Percentiles rank a stretch among this genome's conserved stretches.
Conservation (phyloP, 257 asterid genomes). For the Striga asiatica region DNA sequence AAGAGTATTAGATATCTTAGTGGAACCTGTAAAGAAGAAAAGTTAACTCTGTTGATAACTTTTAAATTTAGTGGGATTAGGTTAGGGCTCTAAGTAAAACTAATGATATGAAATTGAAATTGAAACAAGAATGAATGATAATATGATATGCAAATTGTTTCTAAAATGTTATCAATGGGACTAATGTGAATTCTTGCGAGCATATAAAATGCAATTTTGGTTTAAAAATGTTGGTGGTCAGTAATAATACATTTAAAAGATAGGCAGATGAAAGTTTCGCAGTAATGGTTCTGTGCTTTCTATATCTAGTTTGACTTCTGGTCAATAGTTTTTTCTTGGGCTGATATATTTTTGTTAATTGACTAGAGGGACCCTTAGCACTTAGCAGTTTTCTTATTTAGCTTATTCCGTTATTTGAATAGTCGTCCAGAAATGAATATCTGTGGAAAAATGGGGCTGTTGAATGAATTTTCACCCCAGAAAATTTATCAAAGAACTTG, state of each 20-base stretch:
- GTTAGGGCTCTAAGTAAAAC: background rate
- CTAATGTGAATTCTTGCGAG: background rate
- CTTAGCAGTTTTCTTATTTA: too few species aligned
- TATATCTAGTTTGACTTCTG: background rate
- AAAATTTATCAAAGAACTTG: too few species aligned
- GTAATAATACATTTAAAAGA: background rate
- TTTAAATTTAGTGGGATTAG: background rate
- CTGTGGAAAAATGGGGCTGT: too few species aligned
- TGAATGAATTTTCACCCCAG: too few species aligned
- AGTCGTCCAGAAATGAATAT: too few species aligned
- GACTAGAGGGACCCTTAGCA: too few species aligned
- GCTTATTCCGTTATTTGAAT: too few species aligned
- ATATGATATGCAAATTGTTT: too few species aligned
- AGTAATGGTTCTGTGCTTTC: background rate
- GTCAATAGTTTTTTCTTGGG: conserved; percentile 2
- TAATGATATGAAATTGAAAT: background rate
- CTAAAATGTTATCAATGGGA: background rate
- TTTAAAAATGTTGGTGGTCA: background rate
- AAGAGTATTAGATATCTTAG: background rate
- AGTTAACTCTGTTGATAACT: background rate
- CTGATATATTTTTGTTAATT: too few species aligned
- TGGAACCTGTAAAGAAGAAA: background rate
- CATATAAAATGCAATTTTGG: background rate
- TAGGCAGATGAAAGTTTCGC: background rate
- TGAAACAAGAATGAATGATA: background rate